phyloP scores from a whole-genome alignment of 108 stramenopile species.

The Pinguiococcus pyrenoidosus region DNA sequence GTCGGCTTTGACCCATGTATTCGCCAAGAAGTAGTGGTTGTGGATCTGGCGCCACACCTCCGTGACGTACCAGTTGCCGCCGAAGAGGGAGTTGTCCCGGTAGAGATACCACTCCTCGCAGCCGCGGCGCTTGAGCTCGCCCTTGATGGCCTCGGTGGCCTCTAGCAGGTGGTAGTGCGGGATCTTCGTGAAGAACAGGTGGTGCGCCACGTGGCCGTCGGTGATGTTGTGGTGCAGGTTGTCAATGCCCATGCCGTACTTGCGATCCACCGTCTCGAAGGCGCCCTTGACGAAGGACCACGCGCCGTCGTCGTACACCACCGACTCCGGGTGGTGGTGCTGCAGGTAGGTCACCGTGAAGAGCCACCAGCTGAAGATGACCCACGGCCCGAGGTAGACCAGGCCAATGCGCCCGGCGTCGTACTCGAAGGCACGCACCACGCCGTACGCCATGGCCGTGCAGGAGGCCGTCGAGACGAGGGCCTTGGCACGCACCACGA shows the following conservation, averaged over 20 bases:
- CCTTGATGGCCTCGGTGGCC: slow-evolving; percentile 20
- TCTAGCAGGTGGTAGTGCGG: slow-evolving; percentile 67
- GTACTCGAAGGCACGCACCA: too few relatives aligned
- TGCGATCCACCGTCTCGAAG: slow-evolving; percentile 71
- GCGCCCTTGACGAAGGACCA: slow-evolving; percentile 57
- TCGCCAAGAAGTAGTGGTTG: too few relatives aligned
- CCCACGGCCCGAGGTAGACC: slow-evolving; percentile 55
- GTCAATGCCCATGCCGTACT: slow-evolving; percentile 68
- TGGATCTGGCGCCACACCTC: too few relatives aligned
- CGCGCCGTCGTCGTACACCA: slow-evolving; percentile 56
- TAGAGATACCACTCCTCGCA: too few relatives aligned
- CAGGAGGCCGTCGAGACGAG: too few relatives aligned
- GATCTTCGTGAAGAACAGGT: slow-evolving; percentile 72
- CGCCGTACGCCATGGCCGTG: too few relatives aligned
- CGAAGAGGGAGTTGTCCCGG: too few relatives aligned
- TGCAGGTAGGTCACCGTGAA: slow-evolving; percentile 84
- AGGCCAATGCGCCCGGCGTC: slow-evolving; percentile 21
- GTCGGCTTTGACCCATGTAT: too few relatives aligned
- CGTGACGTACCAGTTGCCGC: too few relatives aligned
- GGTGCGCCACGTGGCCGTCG: slow-evolving; percentile 79
- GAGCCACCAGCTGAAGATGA: slow-evolving; percentile 66
- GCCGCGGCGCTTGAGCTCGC: too few relatives aligned
- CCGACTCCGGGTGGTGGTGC: slow-evolving; percentile 65
- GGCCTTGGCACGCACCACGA: too few relatives aligned
- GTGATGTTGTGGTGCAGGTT: slow-evolving; percentile 71